Evolutionary conservation across 2,329 filamentous ascomycete species (phyloP).

Genomic region (Penicillium crustosum): DNA sequence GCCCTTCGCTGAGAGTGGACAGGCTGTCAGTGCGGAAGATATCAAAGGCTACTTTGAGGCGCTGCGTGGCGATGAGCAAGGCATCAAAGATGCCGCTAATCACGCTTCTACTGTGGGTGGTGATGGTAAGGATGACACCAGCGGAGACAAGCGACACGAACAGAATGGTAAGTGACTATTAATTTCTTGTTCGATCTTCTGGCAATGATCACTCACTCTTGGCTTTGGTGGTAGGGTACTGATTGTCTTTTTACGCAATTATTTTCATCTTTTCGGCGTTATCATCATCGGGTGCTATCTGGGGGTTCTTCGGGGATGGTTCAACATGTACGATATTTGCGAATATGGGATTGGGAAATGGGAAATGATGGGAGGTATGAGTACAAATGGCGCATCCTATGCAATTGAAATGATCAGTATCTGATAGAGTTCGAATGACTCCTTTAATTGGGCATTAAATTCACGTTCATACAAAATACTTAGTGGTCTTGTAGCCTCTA

Average conservation of each 20-base stretch:
- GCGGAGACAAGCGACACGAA: slow-evolving; percentile 42
- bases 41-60: slow-evolving; percentile 97
- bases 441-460: background rate
- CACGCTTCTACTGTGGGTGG: slow-evolving; percentile 46
- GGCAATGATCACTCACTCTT: background rate
- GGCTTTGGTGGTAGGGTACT: slow-evolving; percentile 13
- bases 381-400: background rate
- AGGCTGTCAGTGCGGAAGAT: slow-evolving; percentile 87
- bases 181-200: background rate
- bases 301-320: background rate
- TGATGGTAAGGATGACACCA: slow-evolving; percentile 29
- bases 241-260: background rate
- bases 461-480: background rate
- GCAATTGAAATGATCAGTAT: background rate
- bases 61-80: slow-evolving; percentile 80
- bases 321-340: slow-evolving; percentile 2
- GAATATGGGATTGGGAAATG: background rate
- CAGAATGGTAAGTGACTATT: slow-evolving; percentile 45
- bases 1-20: slow-evolving; percentile 87
- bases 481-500: background rate
- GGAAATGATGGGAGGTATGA: background rate
- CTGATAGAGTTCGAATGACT: background rate
- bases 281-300: background rate
- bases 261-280: background rate
- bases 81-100: slow-evolving; percentile 63